Conservation (phyloP, 2,329 filamentous ascomycete species). For the Colletotrichum scovillei region DNA sequence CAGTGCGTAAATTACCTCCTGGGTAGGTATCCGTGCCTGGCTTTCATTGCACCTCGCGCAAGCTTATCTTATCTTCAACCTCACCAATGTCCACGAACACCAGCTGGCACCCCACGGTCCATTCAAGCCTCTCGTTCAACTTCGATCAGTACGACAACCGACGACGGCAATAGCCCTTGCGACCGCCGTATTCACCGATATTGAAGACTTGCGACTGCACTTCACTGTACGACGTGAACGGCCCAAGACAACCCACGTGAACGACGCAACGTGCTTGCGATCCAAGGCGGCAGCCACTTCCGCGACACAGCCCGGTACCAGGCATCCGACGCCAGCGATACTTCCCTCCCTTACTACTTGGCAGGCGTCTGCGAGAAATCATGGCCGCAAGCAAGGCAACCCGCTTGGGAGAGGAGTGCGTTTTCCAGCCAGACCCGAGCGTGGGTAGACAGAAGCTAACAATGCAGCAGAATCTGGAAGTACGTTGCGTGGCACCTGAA, state of each 20-base stretch:
- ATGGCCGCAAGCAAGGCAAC: constrained; percentile 72
- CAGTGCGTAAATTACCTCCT: neutral
- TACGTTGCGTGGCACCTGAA: constrained; percentile 61
- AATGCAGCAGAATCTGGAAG: constrained; percentile 86
- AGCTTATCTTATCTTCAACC: neutral
- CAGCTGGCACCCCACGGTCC: neutral
- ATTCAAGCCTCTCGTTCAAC: neutral
- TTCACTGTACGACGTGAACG: neutral
- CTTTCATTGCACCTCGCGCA: neutral
- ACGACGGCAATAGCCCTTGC: neutral
- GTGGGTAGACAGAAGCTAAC: constrained; percentile 24
- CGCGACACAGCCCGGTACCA: neutral
- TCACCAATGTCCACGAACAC: neutral
- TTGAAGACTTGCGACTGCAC: neutral
- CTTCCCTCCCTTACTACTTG: neutral
- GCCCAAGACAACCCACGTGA: neutral
- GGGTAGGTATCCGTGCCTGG: neutral
- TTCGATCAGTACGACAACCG: neutral
- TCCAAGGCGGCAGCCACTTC: neutral
- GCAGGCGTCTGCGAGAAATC: constrained; percentile 12
- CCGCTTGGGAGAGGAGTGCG: constrained; percentile 72
- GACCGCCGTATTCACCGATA: neutral
- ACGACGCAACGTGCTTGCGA: neutral
- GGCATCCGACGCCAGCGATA: neutral
- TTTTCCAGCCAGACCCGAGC: constrained; percentile 34